Evolutionary conservation across 345 rosid species (phyloP), one percentile per base, ranked within the genome.

Genomic region (Rhodamnia argentea): DNA sequence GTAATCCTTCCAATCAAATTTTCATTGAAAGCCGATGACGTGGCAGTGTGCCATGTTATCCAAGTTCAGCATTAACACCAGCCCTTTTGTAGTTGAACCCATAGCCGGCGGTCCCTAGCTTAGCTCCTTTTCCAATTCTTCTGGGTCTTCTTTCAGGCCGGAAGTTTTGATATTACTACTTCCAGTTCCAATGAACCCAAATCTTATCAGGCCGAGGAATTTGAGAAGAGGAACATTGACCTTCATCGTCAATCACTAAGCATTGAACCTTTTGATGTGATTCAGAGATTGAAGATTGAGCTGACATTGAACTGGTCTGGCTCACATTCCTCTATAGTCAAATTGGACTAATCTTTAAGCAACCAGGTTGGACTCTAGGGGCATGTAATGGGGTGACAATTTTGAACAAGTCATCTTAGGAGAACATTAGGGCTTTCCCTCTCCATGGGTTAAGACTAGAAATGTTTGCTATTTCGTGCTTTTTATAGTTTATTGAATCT

Each of bases 21-120:
- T 60, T 60, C 0, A 0, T 59, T 0, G 6, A 0, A 58, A 59
- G 26, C 12, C 16, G 5, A 0, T 26, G 0, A 58, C 13, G 6
- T 58, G 10, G 14, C 53, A 10, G 15, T 52, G 1, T 52, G 53
- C 53, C 53, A 13, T 13, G 42, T 16, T 29, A 42, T 62, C 76
- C 42, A 62, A 1, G 22, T 62, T 29, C 40, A 20, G 42, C 75
- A 62, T 13, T 29, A 15, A 60, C 40, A 27, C 40, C 5, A 0
- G 10, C 20, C 8, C 74, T 60, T 60, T 15, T 27, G 74, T 60
- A 6, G 40, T 60, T 27, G 37, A 60, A 62, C 24, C 6, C 20
- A 18, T 18, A 37, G 40, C 40, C 40, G 40, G 40, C 40, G 2
- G 40, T 37, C 3, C 40, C 40, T 37, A 37, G 40, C 40, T 37